Base-by-base conservation (phyloP, 2,329 filamentous ascomycete species). In the Diplodia corticola region DNA sequence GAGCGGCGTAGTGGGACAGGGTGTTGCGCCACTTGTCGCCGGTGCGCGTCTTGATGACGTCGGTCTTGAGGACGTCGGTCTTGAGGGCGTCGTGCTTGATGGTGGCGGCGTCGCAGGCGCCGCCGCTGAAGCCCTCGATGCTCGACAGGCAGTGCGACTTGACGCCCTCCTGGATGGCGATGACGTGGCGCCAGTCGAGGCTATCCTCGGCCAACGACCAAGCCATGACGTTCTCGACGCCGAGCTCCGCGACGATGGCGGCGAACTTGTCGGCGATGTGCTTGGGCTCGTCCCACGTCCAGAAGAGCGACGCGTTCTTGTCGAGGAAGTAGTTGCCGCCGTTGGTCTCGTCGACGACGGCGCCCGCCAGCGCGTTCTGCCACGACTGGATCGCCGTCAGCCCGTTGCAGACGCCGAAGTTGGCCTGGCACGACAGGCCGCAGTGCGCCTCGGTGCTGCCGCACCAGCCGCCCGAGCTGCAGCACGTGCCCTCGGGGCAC, bases 261-360 rank as follows among this genome's bases (percentile, higher is more conserved):
- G 82, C 77, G 67, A 91, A 86, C 78, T 93, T 93, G 66, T 80
- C 79, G 13, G 75, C 70, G 60, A 93, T 88, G 13, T 87, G 81
- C 7, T 81, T 80, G 0, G 84, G 81, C 0, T 87, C 90, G 68
- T 93, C 91, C 81, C 88, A 92, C 0, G 88, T 88, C 90, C 90
- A 93, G 84, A 90, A 93, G 33, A 89, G 74, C 64, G 83, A 77
- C 69, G 86, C 80, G 4, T 78, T 69, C 0, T 73, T 67, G 72
- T 93, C 90, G 82, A 85, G 90, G 76, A 86, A 92, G 73, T 89
- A 91, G 73, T 88, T 84, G 0, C 89, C 90, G 22, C 89, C 90
- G 2, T 79, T 76, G 1, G 78, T 69, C 1, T 82, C 75, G 69
- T 92, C 90, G 33, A 86, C 87, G 54, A 73, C 73, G 0, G 87